phyloP scores from a whole-genome alignment of 2,329 filamentous ascomycete genomes.

The Dactylellina cionopaga region DNA sequence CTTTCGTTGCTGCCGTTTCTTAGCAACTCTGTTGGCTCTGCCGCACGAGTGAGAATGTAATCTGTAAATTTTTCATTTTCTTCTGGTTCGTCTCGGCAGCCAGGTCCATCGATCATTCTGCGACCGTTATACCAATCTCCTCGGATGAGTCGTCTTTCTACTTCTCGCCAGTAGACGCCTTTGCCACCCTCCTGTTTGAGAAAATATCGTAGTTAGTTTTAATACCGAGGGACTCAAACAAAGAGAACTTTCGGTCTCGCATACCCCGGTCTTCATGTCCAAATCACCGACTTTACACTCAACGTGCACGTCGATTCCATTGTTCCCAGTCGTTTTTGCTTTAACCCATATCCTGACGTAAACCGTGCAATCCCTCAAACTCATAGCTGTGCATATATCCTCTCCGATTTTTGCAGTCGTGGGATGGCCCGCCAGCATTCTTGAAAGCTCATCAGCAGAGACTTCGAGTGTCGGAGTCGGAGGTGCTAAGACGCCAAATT shows the following conservation, averaged over 20 bases:
- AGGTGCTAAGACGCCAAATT: slow-evolving; percentile 39
- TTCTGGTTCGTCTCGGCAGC: slow-evolving; percentile 20
- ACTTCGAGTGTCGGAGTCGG: slow-evolving; percentile 42
- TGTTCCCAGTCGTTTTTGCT: slow-evolving; percentile 49
- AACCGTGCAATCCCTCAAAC: slow-evolving; percentile 56
- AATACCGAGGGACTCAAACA: background rate
- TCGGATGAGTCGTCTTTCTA: slow-evolving; percentile 55
- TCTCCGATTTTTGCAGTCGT: slow-evolving; percentile 45
- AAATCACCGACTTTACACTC: slow-evolving; percentile 57
- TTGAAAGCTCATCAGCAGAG: slow-evolving; percentile 44
- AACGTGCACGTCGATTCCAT: slow-evolving; percentile 56
- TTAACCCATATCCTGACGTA: slow-evolving; percentile 56
- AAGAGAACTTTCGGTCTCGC: background rate
- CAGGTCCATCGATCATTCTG: slow-evolving; percentile 48
- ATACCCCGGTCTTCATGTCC: slow-evolving; percentile 55
- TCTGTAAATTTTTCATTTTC: slow-evolving; percentile 28
- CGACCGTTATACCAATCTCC: slow-evolving; percentile 56
- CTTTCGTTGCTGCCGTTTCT: slow-evolving; percentile 43
- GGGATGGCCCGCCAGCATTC: slow-evolving; percentile 52
- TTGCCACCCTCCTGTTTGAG: slow-evolving; percentile 54
- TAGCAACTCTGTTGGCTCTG: slow-evolving; percentile 36
- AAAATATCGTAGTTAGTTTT: background rate
- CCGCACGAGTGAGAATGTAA: slow-evolving; percentile 28
- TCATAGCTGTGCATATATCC: slow-evolving; percentile 57
- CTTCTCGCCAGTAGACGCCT: slow-evolving; percentile 57